Evolutionary conservation across 1,284 basidiomycete genomes (phyloP).

Genomic region (Ceratobasidium sp.): DNA sequence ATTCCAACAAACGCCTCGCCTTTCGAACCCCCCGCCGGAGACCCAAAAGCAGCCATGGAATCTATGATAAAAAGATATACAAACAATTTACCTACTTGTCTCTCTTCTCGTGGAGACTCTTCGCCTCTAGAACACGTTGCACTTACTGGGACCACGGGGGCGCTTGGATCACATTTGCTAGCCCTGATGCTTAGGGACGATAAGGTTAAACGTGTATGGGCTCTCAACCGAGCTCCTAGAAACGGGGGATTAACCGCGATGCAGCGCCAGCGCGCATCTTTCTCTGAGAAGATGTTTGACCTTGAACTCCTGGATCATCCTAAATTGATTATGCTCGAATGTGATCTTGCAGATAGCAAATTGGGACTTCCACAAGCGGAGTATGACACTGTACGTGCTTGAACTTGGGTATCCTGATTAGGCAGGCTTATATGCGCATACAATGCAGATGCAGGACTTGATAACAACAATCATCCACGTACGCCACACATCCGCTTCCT

Average conservation of each 20-base stretch:
- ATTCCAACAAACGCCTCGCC: conserved; percentile 18
- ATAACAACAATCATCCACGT: conserved; percentile 36
- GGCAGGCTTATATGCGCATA: neutral
- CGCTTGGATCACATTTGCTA: conserved; percentile 49
- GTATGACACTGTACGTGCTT: conserved; percentile 18
- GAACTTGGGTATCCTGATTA: neutral
- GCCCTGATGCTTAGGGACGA: conserved; percentile 44
- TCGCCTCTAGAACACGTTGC: conserved; percentile 45
- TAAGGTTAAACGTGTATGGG: conserved; percentile 40
- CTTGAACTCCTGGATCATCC: conserved; percentile 5
- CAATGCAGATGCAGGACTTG: conserved; percentile 12
- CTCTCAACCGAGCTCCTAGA: conserved; percentile 38
- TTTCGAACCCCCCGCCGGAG: neutral
- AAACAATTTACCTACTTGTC: neutral
- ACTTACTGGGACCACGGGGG: conserved; percentile 52
- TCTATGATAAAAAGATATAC: conserved; percentile 31
- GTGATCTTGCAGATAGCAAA: conserved; percentile 1
- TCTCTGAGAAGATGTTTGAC: conserved; percentile 17
- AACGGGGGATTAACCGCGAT: neutral
- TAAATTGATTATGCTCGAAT: conserved; percentile 20
- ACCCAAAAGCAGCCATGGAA: neutral
- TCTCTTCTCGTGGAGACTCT: neutral
- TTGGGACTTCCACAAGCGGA: conserved; percentile 7
- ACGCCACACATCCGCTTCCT: neutral
- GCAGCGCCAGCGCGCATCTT: conserved; percentile 21